These are phyloP conservation scores for Niveomyces coronatus DNA, from an alignment of 2,329 filamentous ascomycete species.

Conservation along the genomic window DNA sequence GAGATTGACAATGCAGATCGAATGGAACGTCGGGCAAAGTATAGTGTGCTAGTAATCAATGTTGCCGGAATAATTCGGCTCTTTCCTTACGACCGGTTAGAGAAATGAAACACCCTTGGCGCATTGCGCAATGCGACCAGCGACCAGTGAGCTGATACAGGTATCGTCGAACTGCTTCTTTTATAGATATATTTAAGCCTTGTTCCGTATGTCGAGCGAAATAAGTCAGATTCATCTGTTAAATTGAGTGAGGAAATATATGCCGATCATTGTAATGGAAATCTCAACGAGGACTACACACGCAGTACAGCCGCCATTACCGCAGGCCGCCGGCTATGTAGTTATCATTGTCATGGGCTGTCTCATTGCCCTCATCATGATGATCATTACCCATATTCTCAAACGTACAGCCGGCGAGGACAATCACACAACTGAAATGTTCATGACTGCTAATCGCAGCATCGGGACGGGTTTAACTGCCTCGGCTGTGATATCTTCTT, in stretches of 20 bases:
- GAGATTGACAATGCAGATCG: neutral
- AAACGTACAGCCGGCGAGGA: constrained; percentile 40
- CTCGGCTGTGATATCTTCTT: constrained; percentile 43
- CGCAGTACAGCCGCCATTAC: constrained; percentile 14
- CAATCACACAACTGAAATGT: constrained; percentile 44
- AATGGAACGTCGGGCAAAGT: neutral
- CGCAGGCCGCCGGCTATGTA: constrained; percentile 21
- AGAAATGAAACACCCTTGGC: neutral
- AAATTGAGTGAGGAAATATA: neutral
- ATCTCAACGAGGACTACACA: too few species aligned
- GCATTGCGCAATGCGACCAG: constrained; percentile 1
- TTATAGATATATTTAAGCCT: neutral
- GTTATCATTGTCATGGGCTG: constrained; percentile 26
- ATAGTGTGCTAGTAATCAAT: neutral
- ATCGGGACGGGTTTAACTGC: constrained; percentile 41
- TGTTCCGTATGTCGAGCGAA: neutral
- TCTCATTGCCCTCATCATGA: constrained; percentile 31
- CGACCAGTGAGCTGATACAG: constrained; percentile 2
- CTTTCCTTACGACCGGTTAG: neutral
- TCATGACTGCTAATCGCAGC: constrained; percentile 42
- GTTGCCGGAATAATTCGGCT: neutral
- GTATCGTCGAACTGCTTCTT: neutral
- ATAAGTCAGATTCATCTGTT: too few species aligned
- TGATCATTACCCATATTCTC: constrained; percentile 33
- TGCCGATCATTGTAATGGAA: neutral